phyloP scores from a whole-genome alignment of 2,329 filamentous ascomycete genomes.

The Cladophialophora yegresii region DNA sequence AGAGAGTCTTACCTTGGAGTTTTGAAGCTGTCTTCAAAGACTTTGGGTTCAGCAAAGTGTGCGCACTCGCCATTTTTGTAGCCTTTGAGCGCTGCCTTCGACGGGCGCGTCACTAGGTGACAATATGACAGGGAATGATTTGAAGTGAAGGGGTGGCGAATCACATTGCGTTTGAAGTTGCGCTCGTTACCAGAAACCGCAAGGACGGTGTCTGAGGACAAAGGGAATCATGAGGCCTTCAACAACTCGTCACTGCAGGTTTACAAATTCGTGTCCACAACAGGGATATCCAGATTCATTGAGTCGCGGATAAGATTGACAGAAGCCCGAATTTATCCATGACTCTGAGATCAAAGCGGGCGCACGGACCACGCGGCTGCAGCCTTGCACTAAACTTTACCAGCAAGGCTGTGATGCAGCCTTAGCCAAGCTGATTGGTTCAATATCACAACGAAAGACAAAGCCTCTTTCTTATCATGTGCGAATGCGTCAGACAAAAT shows the following conservation, averaged over 20 bases:
- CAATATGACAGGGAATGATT: constrained; percentile 5
- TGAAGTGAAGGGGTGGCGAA: constrained; percentile 24
- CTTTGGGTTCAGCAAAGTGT: constrained; percentile 49
- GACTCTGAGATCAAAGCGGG: constrained; percentile 6
- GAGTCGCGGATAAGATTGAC: neutral
- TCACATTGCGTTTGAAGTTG: constrained; percentile 11
- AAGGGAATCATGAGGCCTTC: neutral
- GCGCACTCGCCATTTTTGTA: constrained; percentile 44
- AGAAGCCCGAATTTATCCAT: neutral
- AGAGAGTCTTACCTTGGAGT: constrained; percentile 22
- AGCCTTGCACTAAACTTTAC: constrained; percentile 24
- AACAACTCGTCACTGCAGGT: neutral
- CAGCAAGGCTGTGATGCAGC: constrained; percentile 10
- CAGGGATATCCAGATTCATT: neutral
- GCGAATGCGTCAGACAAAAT: no score
- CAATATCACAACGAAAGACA: constrained; percentile 4
- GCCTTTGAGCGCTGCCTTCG: neutral
- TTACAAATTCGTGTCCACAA: neutral
- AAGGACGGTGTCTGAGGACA: neutral
- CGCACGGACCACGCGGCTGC: constrained; percentile 14
- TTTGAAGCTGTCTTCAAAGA: constrained; percentile 42
- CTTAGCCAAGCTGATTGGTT: neutral
- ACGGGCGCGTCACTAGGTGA: neutral
- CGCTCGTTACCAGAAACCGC: neutral
- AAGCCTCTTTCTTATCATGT: neutral